phyloP scores from a whole-genome alignment of 2,329 filamentous ascomycete genomes.

The Dendrostoma leiphaemia region DNA sequence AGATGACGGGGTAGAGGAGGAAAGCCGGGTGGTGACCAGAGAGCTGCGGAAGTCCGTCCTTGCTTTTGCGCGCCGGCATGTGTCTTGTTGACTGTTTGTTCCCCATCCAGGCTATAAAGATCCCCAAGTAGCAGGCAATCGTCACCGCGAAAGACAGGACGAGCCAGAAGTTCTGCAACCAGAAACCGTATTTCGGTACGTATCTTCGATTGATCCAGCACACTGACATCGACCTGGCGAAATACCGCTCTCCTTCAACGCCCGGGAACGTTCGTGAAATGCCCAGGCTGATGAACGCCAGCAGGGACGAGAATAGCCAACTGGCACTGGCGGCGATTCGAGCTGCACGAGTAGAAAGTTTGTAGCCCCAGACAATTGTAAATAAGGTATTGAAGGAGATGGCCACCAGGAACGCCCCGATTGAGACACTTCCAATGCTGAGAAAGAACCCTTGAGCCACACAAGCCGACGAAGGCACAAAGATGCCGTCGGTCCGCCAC shows the following conservation, averaged over 20 bases:
- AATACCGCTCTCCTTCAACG: neutral
- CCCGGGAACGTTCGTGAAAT: constrained; percentile 37
- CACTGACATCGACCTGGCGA: constrained; percentile 4
- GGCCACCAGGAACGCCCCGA: constrained; percentile 63
- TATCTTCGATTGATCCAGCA: neutral
- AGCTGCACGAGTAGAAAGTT: constrained; percentile 48
- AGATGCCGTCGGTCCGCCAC: constrained; percentile 51
- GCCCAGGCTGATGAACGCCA: constrained; percentile 49
- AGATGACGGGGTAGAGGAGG: constrained; percentile 67
- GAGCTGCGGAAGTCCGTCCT: constrained; percentile 24
- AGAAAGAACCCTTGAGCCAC: constrained; percentile 66
- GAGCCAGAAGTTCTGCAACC: constrained; percentile 53
- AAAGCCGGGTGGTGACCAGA: constrained; percentile 49
- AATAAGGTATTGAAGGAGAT: constrained; percentile 68
- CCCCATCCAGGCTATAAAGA: constrained; percentile 37
- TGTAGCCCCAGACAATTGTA: constrained; percentile 55
- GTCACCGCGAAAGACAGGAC: constrained; percentile 42
- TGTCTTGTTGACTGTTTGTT: constrained; percentile 20
- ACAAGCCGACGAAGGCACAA: constrained; percentile 54
- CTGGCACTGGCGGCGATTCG: constrained; percentile 43
- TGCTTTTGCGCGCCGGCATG: constrained; percentile 18
- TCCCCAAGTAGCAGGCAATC: constrained; percentile 36
- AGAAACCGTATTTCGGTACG: neutral
- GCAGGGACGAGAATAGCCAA: constrained; percentile 60
- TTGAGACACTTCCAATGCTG: constrained; percentile 63